Conservation (phyloP, 1,139 yeast genomes). For the Blastobotrys elegans region DNA sequence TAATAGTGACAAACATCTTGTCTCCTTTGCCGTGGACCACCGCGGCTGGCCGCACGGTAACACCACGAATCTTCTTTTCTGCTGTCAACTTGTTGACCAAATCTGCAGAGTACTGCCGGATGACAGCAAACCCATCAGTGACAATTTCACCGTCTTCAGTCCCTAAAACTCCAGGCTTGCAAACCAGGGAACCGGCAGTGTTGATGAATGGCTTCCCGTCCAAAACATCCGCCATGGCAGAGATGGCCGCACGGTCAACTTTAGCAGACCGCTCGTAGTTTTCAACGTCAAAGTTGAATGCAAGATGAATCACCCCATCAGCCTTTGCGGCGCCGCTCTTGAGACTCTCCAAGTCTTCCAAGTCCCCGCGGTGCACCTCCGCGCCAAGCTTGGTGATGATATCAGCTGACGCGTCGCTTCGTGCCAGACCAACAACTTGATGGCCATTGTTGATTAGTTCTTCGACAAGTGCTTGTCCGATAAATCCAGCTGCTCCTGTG, state of each 20-base stretch:
- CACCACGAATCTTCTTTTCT: too few species aligned
- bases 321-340: slow-evolving; percentile 27
- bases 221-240: slow-evolving; percentile 28
- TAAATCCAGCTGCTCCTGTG: slow-evolving; percentile 20
- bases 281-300: slow-evolving; percentile 31
- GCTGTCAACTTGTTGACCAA: not conserved
- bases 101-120: not conserved
- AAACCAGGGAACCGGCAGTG: not conserved
- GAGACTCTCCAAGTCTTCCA: slow-evolving; percentile 29
- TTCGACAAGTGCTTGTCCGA: slow-evolving; percentile 14
- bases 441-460: slow-evolving; percentile 15
- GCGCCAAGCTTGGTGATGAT: not conserved
- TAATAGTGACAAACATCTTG: slow-evolving; percentile 20
- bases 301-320: slow-evolving; percentile 38
- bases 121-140: not conserved
- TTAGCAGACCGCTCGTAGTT: slow-evolving; percentile 16
- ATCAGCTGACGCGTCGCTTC: slow-evolving; percentile 6
- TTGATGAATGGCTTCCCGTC: not conserved
- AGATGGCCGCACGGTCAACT: slow-evolving; percentile 26
- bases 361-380: slow-evolving; percentile 24
- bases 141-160: not conserved
- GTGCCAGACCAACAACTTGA: slow-evolving; percentile 18
- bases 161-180: not conserved
- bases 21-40: slow-evolving; percentile 20
- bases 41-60: slow-evolving; percentile 1